Evolutionary conservation across 805 yeast genomes (phyloP), one percentile per base, ranked within the genome.

Genomic region (Ogataea angusta): DNA sequence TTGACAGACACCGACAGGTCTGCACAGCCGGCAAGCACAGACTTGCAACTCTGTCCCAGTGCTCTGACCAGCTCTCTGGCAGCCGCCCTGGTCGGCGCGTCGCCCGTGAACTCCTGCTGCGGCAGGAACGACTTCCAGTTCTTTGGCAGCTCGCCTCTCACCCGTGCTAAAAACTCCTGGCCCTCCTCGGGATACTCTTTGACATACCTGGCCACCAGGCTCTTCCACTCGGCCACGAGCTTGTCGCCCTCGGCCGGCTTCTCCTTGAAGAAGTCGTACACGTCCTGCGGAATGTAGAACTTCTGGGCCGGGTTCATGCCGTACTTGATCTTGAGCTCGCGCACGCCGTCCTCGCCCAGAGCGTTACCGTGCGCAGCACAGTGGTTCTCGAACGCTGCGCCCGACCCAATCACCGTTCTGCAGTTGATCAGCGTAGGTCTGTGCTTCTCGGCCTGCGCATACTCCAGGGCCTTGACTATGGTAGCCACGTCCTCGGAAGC

Each of bases 281-380:
- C 97, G 59, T 86, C 95, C 54, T 77, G 69, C 48, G 96, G 90
- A 46, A 90, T 89, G 48, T 63, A 75, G 65, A 93, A 91, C 47
- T 76, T 63, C 70, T 87, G 77, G 35, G 77, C 80, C 50, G 97
- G 95, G 78, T 89, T 76, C 75, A 91, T 88, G 46, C 97, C 97
- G 57, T 79, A 82, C 59, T 74, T 74, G 59, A 69, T 64, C 76
- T 89, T 93, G 68, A 91, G 74, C 68, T 88, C 96, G 59, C 76
- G 80, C 60, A 90, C 77, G 63, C 91, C 98, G 59, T 89, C 98
- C 38, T 89, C 73, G 76, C 90, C 89, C 69, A 91, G 78, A 58
- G 98, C 95, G 51, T 95, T 72, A 68, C 99, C 99, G 72, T 93
- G 99, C 38, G 93, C 98, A 57, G 84, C 75, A 68, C 85, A 90